Percentiles rank a stretch among this genome's conserved stretches.
Evolutionary conservation across 2,329 filamentous ascomycete species (phyloP).

Genomic region (Alternaria atra): DNA sequence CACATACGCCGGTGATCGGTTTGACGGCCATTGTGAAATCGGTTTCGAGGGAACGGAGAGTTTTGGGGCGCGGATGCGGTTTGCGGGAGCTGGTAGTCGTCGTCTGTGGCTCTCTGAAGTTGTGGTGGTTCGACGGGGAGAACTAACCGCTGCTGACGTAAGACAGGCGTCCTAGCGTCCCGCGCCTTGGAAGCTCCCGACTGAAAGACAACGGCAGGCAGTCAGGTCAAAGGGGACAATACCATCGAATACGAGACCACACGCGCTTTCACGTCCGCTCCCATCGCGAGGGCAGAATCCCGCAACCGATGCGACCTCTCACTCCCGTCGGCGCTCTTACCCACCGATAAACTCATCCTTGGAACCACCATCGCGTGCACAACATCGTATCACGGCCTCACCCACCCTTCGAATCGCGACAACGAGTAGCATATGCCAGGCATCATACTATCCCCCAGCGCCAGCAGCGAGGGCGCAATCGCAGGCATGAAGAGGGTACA

Average conservation of each 20-base stretch:
- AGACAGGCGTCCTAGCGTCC: slow-evolving; percentile 17
- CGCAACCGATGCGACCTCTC: slow-evolving; percentile 17
- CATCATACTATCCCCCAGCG: slow-evolving; percentile 40
- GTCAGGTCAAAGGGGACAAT: slow-evolving; percentile 25
- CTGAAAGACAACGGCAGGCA: slow-evolving; percentile 23
- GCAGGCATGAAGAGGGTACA: slow-evolving; percentile 49
- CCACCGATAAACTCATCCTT: slow-evolving; percentile 9
- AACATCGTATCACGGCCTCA: slow-evolving; percentile 2
- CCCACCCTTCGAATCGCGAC: slow-evolving; percentile 15
- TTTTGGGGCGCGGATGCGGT: slow-evolving; percentile 39
- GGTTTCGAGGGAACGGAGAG: slow-evolving; percentile 39
- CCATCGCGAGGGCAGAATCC: slow-evolving; percentile 6
- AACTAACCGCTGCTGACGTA: slow-evolving; percentile 18
- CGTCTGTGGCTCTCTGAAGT: slow-evolving; percentile 39
- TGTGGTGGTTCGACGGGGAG: slow-evolving; percentile 40
- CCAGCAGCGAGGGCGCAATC: slow-evolving; percentile 40
- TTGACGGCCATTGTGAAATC: slow-evolving; percentile 55
- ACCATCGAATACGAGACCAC: slow-evolving; percentile 12
- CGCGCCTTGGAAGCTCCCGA: slow-evolving; percentile 30
- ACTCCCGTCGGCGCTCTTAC: slow-evolving; percentile 20
- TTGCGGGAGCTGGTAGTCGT: slow-evolving; percentile 40
- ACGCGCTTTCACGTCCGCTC: slow-evolving; percentile 16
- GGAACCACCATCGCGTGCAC: slow-evolving; percentile 18
- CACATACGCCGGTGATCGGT: slow-evolving; percentile 62
- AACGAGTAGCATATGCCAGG: slow-evolving; percentile 44